phyloP scores from a whole-genome alignment of 1,139 yeast genomes.

The Petasospora rhodanensis region DNA sequence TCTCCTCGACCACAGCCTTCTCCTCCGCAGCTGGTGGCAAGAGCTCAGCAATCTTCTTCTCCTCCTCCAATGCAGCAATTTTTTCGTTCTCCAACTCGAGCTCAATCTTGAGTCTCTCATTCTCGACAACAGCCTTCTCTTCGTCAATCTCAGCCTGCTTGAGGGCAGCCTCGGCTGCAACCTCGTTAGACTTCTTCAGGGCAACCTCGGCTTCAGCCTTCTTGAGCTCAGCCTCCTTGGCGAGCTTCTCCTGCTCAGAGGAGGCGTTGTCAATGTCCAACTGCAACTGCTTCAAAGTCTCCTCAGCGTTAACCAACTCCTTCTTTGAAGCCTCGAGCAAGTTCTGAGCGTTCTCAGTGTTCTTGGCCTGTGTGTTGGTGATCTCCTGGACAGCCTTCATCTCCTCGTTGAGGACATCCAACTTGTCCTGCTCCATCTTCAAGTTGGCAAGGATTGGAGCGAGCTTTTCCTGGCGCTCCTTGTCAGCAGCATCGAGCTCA shows the following conservation, averaged over 20 bases:
- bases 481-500: conserved; percentile 23
- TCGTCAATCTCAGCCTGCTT: conserved; percentile 24
- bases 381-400: conserved; percentile 23
- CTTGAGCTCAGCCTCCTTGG: conserved; percentile 27
- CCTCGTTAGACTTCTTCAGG: conserved; percentile 20
- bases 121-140: conserved; percentile 28
- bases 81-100: conserved; percentile 24
- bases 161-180: conserved; percentile 22
- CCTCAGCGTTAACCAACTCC: conserved; percentile 24
- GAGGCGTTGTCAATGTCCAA: conserved; percentile 25
- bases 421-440: conserved; percentile 22
- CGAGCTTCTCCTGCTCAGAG: conserved; percentile 25
- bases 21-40: conserved; percentile 20
- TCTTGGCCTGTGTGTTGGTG: conserved; percentile 20
- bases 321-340: conserved; percentile 22
- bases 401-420: conserved; percentile 23
- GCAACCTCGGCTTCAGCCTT: conserved; percentile 25
- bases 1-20: conserved; percentile 10
- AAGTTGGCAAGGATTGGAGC: conserved; percentile 24
- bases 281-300: conserved; percentile 22
- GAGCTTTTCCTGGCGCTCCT: conserved; percentile 22
- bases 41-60: conserved; percentile 26
- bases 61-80: conserved; percentile 24
- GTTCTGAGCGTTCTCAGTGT: conserved; percentile 21
- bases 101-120: conserved; percentile 23